Evolutionary conservation across 306 rosid genomes (phyloP), one percentile per base, ranked within the genome.

Genomic region (Potentilla sterilis): DNA sequence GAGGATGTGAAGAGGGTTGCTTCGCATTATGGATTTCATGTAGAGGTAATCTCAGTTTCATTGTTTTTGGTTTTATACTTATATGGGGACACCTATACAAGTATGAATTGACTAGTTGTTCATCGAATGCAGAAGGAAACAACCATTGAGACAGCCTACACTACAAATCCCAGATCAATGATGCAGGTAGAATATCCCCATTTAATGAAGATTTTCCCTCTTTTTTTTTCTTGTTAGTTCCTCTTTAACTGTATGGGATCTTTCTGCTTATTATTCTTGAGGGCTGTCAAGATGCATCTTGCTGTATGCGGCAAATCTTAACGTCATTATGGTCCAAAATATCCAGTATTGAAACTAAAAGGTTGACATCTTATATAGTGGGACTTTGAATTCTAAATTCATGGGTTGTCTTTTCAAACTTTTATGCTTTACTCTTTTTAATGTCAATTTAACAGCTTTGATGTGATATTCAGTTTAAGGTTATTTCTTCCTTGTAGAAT

Each of bases 1-100:
- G 99, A 95, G 85, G 99, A 92, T 76, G 96, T 92, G 83, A 95
- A 88, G 85, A 90, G 68, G 72, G 82, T 88, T 51, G 97, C 97
- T 19, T 73, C 85, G 88, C 90, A 89, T 66, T 90, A 83, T 81
- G 99, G 97, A 80, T 88, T 94, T 69, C 86, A 85, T 72, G 44
- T 86, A 57, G 97, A 90, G 99, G 99, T 95, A 90, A 84, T 68
- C 41, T 69, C 77, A 15, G 49, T 62, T 58, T 55, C 73, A 63
- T 69, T 77, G 9, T 51, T 67, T 82, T 35, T 65, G 21, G 21
- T 57, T 57, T 52, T 44, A 28, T 64, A 18, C 13, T 32, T 70
- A 66, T 67, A 13, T 70, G 9, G 37, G 7, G 71, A 58, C 47
- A 67, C 77, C 48, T 72, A 48, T 77, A 68, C 54, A 54, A 58